Percentiles rank a stretch among this genome's conserved stretches.
phyloP scores from a whole-genome alignment of 371 early-diverging fungal genomes.

The Nematocida homosporus region DNA sequence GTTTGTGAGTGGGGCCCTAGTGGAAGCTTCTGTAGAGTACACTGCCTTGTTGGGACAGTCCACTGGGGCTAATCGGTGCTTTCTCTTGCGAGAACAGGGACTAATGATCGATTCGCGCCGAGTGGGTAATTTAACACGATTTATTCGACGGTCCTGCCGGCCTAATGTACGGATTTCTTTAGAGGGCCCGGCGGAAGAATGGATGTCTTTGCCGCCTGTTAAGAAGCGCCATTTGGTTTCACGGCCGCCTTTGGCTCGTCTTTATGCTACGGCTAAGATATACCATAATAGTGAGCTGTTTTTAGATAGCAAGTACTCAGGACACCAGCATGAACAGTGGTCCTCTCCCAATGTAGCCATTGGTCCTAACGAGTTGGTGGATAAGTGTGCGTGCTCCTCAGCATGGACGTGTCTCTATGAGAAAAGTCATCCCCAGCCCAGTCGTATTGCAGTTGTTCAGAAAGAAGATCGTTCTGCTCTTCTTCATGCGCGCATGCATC shows the following conservation, averaged over 20 bases:
- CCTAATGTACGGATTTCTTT: conserved; percentile 37
- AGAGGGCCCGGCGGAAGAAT: conserved; percentile 28
- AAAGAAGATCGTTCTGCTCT: not conserved
- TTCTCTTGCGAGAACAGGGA: conserved; percentile 25
- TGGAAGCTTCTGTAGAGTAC: not conserved
- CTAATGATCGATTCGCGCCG: conserved; percentile 29
- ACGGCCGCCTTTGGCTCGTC: not conserved
- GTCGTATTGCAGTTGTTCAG: not conserved
- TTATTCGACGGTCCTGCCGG: conserved; percentile 54
- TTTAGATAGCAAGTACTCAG: conserved; percentile 18
- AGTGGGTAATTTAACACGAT: conserved; percentile 41
- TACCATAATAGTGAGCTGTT: conserved; percentile 23
- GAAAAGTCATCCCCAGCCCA: not conserved
- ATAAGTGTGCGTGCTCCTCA: conserved; percentile 28
- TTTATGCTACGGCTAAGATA: conserved; percentile 36
- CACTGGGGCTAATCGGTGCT: conserved; percentile 18
- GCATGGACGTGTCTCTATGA: conserved; percentile 22
- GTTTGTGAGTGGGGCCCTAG: conserved; percentile 13
- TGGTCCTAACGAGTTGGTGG: not conserved
- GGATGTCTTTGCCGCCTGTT: conserved; percentile 39
- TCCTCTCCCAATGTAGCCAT: not conserved
- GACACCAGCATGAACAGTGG: conserved; percentile 12
- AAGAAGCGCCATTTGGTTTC: conserved; percentile 9
- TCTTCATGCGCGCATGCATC: not conserved
- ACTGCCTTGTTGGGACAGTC: not conserved